Percentiles rank a stretch among this genome's conserved stretches.
phyloP scores from a whole-genome alignment of 1,284 basidiomycete species.

The Microbotryum lychnidis-dioicae region DNA sequence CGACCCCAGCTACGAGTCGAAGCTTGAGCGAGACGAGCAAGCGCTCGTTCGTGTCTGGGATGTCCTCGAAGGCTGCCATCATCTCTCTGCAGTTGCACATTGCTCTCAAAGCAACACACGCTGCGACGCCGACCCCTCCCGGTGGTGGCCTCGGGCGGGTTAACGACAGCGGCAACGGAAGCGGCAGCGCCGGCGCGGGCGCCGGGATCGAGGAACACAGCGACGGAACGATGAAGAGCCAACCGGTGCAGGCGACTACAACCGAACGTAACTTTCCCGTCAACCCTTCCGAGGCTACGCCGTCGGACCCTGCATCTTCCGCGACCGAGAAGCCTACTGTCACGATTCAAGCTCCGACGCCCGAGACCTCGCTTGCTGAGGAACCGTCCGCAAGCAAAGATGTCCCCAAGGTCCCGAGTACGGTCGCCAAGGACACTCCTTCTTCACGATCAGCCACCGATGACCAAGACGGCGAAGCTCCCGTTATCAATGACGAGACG shows the following conservation, averaged over 20 bases:
- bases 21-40: background rate
- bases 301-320: background rate
- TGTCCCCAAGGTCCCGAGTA: constrained; percentile 13
- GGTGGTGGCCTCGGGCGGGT: background rate
- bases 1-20: background rate
- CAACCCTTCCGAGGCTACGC: constrained; percentile 6
- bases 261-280: background rate
- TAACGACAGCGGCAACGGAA: background rate
- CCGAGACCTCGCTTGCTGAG: background rate
- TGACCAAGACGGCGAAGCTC: background rate
- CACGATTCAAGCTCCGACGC: background rate
- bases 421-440: constrained; percentile 18
- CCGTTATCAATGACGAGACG: background rate
- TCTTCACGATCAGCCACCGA: background rate
- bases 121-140: background rate
- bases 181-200: background rate
- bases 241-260: too few species aligned
- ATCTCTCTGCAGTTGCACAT: constrained; percentile 31
- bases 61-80: constrained; percentile 11
- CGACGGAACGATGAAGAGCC: background rate
- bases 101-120: constrained; percentile 11
- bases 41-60: background rate
- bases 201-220: background rate
- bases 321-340: background rate
- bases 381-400: background rate